Conservation (phyloP, 306 rosid species). For the Albizia julibrissin region DNA sequence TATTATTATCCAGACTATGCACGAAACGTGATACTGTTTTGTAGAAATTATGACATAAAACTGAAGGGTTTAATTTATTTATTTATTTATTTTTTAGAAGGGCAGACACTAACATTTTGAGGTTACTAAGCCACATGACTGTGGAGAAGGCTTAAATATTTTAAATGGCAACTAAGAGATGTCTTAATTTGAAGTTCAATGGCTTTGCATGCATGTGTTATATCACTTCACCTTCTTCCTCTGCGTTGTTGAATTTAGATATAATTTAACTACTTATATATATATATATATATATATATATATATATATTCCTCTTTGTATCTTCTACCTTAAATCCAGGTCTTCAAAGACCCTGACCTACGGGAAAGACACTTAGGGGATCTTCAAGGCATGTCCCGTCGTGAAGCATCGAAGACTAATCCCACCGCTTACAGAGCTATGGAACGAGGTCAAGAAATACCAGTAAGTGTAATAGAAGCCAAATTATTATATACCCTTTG, state of each 20-base stretch:
- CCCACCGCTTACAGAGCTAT: slow-evolving; percentile 64
- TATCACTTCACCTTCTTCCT: background rate
- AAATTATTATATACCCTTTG: slow-evolving; percentile 10
- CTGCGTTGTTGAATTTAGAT: background rate
- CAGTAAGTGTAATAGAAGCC: slow-evolving; percentile 53
- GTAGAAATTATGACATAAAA: slow-evolving; percentile 22
- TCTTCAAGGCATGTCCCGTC: slow-evolving; percentile 69
- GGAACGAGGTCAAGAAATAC: slow-evolving; percentile 64
- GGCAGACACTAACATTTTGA: background rate
- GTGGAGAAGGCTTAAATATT: background rate
- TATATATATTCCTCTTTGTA: background rate
- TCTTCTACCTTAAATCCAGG: slow-evolving; percentile 46
- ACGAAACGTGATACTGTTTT: slow-evolving; percentile 5
- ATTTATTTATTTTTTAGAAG: background rate
- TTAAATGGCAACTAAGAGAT: background rate
- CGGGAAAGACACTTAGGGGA: slow-evolving; percentile 87
- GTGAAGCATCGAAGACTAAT: slow-evolving; percentile 49
- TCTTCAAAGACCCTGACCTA: slow-evolving; percentile 62
- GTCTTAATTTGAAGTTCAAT: background rate
- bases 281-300: no score
- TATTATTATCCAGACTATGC: slow-evolving; percentile 25
- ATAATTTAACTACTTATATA: background rate
- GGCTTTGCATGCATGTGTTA: background rate
- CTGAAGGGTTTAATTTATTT: background rate
- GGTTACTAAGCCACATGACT: background rate